Percentiles rank a stretch among this genome's conserved stretches.
phyloP scores from a whole-genome alignment of 2,329 filamentous ascomycete species.

The Aquanectria penicillioides region DNA sequence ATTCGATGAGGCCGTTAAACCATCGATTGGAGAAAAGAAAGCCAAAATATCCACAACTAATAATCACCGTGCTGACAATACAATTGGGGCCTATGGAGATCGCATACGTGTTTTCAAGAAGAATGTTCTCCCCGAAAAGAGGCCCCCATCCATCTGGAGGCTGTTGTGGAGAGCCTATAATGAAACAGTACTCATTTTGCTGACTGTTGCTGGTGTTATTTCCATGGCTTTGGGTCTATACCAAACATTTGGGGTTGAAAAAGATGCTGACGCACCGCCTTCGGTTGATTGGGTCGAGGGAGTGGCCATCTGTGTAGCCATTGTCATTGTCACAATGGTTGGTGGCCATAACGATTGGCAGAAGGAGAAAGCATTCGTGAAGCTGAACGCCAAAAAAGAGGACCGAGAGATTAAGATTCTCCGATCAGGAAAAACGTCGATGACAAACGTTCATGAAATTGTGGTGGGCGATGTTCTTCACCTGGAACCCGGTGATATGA shows the following conservation, averaged over 20 bases:
- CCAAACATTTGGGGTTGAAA: constrained; percentile 63
- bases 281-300: constrained; percentile 72
- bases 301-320: constrained; percentile 71
- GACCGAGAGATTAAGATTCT: constrained; percentile 72
- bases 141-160: constrained; percentile 18
- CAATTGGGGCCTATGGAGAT: neutral
- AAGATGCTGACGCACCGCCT: constrained; percentile 50
- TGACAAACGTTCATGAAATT: constrained; percentile 72
- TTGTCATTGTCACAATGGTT: constrained; percentile 70
- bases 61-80: neutral
- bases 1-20: constrained; percentile 70
- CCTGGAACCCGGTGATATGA: constrained; percentile 73
- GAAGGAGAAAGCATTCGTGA: constrained; percentile 71
- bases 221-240: constrained; percentile 74
- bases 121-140: constrained; percentile 23
- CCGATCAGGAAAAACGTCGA: constrained; percentile 69
- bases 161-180: constrained; percentile 23
- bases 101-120: constrained; percentile 2
- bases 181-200: constrained; percentile 67
- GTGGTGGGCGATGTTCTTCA: constrained; percentile 75
- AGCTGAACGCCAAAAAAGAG: constrained; percentile 69
- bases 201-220: constrained; percentile 71
- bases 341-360: constrained; percentile 74
- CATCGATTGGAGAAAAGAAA: neutral
- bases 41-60: neutral